A percentile compares a stretch with the other conserved stretches of the same genome.
These are phyloP conservation scores for Phaffomyces thermotolerans DNA, from an alignment of 805 yeast species.

Conservation along the genomic window DNA sequence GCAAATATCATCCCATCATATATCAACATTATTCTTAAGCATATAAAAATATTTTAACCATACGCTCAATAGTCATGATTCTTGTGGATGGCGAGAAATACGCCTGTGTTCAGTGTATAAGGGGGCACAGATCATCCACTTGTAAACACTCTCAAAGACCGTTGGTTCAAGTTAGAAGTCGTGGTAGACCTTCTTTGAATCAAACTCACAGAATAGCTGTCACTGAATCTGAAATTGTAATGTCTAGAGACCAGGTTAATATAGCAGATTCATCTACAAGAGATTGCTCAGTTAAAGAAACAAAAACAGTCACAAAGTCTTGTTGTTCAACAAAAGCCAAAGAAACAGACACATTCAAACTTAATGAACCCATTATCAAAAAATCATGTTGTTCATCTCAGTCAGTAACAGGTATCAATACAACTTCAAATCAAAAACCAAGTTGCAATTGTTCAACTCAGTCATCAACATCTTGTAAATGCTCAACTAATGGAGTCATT, in stretches of 20 bases:
- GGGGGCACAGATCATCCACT: slow-evolving; percentile 77
- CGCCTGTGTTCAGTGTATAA: slow-evolving; percentile 69
- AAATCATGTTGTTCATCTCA: slow-evolving; percentile 1
- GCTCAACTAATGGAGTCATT: slow-evolving; percentile 16
- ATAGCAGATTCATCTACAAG: slow-evolving; percentile 2
- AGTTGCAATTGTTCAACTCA: slow-evolving; percentile 1
- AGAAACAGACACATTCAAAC: too few relatives aligned
- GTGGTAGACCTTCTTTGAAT: slow-evolving; percentile 65
- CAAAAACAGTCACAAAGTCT: too few relatives aligned
- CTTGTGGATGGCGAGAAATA: slow-evolving; percentile 65
- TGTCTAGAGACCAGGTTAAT: slow-evolving; percentile 12
- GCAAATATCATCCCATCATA: too few relatives aligned
- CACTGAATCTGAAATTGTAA: slow-evolving; percentile 17
- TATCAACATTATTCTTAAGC: too few relatives aligned
- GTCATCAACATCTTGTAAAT: slow-evolving; percentile 5
- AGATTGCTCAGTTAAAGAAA: not conserved
- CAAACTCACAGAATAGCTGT: slow-evolving; percentile 26
- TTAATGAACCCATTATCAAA: not conserved
- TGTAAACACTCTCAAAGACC: slow-evolving; percentile 73
- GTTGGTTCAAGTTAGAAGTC: slow-evolving; percentile 63
- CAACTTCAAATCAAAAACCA: too few relatives aligned
- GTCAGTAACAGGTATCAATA: not conserved
- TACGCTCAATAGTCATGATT: slow-evolving; percentile 38
- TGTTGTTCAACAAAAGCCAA: too few relatives aligned
- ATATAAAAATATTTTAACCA: not conserved